Evolutionary conservation across 495 filamentous ascomycete genomes (phyloP), one percentile per base, ranked within the genome.

Genomic region (Trichoderma reesei): DNA sequence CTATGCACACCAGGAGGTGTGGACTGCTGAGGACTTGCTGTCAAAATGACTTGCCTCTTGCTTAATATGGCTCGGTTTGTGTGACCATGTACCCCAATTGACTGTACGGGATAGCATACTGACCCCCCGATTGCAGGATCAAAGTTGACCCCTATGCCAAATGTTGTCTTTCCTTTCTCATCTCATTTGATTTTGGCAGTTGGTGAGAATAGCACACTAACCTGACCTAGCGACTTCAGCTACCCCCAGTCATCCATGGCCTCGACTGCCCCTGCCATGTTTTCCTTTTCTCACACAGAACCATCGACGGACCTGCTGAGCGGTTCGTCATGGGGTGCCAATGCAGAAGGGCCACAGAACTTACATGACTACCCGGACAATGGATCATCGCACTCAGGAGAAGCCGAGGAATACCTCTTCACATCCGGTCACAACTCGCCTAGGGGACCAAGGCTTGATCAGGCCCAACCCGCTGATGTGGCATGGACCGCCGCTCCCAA

Each of bases 281-380:
- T 79, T 79, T 78, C 75, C 76, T 81, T 76, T 72, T 79, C 75
- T 76, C 79, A 82, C 63, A 79, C 79, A 75, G 78, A 74, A 80
- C 79, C 78, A 75, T 70, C 76, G 69, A 78, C 79, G 76, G 76
- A 78, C 46, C 63, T 65, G 18, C 5, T 60, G 26, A 67, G 68
- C 64, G 73, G 79, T 77, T 74, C 77, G 72, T 73, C 77, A 69
- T 81, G 79, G 79, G 79, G 79, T 63, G 64, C 79, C 70, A 73
- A 78, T 75, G 72, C 71, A 71, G 78, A 80, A 79, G 79, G 77
- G 66, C 69, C 77, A 79, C 78, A 82, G 78, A 79, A 79, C 77
- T 80, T 80, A 67, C 75, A 68, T 67, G 75, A 77, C 37, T 72
- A 72, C 66, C 64, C 70, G 48, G 75, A 74, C 63, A 56, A 69